Evolutionary conservation across 768 basidiomycete genomes (phyloP), one percentile per base, ranked within the genome.

Genomic region (Mycena metata): DNA sequence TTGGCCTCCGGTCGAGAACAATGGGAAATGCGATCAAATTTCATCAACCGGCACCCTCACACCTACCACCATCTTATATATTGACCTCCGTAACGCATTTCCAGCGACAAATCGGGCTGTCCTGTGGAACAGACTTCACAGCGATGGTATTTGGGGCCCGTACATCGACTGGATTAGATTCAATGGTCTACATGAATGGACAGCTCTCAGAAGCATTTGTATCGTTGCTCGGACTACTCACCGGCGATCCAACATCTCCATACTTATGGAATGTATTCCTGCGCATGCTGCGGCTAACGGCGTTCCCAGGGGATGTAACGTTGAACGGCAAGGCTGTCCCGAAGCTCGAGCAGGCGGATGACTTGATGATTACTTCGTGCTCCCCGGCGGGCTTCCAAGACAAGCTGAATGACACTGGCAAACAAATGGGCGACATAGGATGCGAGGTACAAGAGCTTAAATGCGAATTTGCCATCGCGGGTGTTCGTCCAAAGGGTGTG

Each of bases 321-420:
- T 49, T 78, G 23, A 52, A 35, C n/a, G 70, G 66, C 0, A 11
- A 26, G 2, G 7, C 39, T 5, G 62, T 76, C 15, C 54, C 76
- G 12, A 63, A 76, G 58, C 35, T 76, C 3, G 76, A 75, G 41
- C 76, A 76, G 30, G 30, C 30, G 30, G 30, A 30, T 30, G 30
- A 30, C 30, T 30, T 30, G 30, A 30, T 30, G 30, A 42, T 77
- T 4, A 52, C 74, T 2, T 70, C 75, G 4, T 65, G 43, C 12
- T 68, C 71, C 2, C 8, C 61, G 0, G 46, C n/a, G 1, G 74
- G 70, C 11, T 52, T 76, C 6, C 76, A 76, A 47, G n/a, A 58
- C 3, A 58, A 58, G 30, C 41, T 58, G 9, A 58, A 58, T 26
- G 56, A 43, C 6, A 58, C 56, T 12, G 56, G 30, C 12, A 58